A percentile compares a stretch with the other conserved stretches of the same genome.
phyloP scores from a whole-genome alignment of 192 early-diverging fungal genomes.

The Backusella australiensis region DNA sequence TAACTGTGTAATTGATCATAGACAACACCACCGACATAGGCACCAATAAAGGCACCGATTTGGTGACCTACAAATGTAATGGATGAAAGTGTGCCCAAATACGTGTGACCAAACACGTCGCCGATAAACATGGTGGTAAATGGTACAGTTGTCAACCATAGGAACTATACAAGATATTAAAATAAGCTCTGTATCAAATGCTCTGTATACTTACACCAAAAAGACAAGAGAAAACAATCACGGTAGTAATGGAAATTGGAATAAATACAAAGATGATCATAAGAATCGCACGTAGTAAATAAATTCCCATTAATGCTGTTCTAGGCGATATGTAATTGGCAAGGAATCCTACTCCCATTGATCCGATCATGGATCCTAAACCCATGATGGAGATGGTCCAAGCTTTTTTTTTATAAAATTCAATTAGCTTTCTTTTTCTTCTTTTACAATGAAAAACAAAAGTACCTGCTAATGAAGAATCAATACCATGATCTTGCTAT shows the following conservation, averaged over 20 bases:
- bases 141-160: conserved; percentile 39
- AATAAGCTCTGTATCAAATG: not conserved
- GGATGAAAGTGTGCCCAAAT: conserved; percentile 32
- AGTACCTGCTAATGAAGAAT: conserved; percentile 23
- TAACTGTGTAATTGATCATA: conserved; percentile 28
- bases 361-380: conserved; percentile 30
- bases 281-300: conserved; percentile 15
- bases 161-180: conserved; percentile 7
- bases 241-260: conserved; percentile 19
- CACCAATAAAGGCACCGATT: conserved; percentile 34
- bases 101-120: conserved; percentile 29
- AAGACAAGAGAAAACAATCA: conserved; percentile 28
- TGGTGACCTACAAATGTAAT: conserved; percentile 38
- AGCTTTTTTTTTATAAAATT: conserved; percentile 4
- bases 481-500: conserved; percentile 28
- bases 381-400: conserved; percentile 37
- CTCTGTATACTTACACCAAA: conserved; percentile 31
- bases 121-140: conserved; percentile 31
- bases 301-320: conserved; percentile 19
- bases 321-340: conserved; percentile 24
- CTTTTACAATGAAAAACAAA: not conserved
- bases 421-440: not conserved
- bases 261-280: conserved; percentile 24
- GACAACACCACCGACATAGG: conserved; percentile 32
- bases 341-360: conserved; percentile 20